phyloP scores from a whole-genome alignment of 1,139 yeast genomes.

The Taphrina betulina region DNA sequence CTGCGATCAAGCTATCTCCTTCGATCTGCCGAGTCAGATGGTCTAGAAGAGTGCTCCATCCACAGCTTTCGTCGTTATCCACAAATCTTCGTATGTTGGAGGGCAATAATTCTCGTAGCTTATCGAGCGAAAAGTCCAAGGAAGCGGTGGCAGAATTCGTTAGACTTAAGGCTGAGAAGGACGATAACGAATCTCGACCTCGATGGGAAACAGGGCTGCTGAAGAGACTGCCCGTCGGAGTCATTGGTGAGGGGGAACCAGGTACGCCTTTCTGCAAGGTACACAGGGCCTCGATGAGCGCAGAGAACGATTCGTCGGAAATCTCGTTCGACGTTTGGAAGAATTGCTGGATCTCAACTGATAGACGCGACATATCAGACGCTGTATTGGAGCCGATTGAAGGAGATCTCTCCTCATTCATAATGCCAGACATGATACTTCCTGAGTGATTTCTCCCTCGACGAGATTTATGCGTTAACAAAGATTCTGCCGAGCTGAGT shows the following conservation, averaged over 20 bases:
- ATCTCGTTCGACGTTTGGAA: neutral
- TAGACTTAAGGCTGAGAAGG: neutral
- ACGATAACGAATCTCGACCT: neutral
- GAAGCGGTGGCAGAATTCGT: neutral
- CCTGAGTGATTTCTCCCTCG: neutral
- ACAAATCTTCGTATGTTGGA: slow-evolving; percentile 1
- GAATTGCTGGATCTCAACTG: slow-evolving; percentile 3
- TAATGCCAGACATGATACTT: neutral
- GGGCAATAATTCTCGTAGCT: neutral
- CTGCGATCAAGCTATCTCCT: slow-evolving; percentile 9
- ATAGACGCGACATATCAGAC: slow-evolving; percentile 2
- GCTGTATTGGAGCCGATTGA: neutral
- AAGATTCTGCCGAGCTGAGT: slow-evolving; percentile 12
- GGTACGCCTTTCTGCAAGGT: slow-evolving; percentile 1
- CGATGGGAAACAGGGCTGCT: neutral
- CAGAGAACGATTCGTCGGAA: slow-evolving; percentile 7
- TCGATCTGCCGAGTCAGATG: slow-evolving; percentile 10
- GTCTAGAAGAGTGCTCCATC: slow-evolving; percentile 7
- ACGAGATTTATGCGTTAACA: neutral
- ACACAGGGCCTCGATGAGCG: slow-evolving; percentile 16
- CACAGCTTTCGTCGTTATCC: neutral
- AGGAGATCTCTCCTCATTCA: neutral
- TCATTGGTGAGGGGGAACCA: slow-evolving; percentile 2
- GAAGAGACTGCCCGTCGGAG: neutral
- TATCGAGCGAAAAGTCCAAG: slow-evolving; percentile 5